phyloP scores from a whole-genome alignment of 805 yeast genomes.

The Hanseniaspora lachancei region DNA sequence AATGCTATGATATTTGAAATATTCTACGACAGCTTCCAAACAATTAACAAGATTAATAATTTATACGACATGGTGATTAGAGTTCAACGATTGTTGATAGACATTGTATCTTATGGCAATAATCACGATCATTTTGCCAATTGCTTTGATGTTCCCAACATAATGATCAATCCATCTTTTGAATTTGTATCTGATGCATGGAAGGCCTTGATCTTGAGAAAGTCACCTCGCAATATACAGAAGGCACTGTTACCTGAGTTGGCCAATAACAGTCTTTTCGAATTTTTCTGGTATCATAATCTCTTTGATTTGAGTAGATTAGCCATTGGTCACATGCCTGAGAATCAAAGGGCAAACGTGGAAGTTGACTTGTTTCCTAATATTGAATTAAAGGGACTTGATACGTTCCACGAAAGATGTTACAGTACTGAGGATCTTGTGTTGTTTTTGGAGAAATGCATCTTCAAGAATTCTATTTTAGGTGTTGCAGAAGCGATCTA shows the following conservation, averaged over 20 bases:
- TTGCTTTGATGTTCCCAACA: background rate
- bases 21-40: conserved; percentile 8
- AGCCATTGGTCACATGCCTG: background rate
- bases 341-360: background rate
- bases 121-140: background rate
- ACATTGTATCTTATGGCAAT: background rate
- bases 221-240: background rate
- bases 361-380: background rate
- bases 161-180: background rate
- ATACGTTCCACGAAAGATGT: conserved; percentile 8
- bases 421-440: conserved; percentile 19
- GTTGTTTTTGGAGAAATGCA: conserved; percentile 45
- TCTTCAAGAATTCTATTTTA: conserved; percentile 63
- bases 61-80: background rate
- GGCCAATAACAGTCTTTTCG: background rate
- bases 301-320: background rate
- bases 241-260: background rate
- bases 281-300: conserved; percentile 1
- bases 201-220: background rate
- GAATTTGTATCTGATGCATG: background rate
- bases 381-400: background rate
- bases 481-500: conserved; percentile 75
- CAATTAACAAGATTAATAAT: background rate
- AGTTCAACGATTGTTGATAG: background rate
- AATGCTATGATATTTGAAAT: background rate